Base-by-base conservation (phyloP, 768 basidiomycete genomes). In the Lactifluus subvellereus region DNA sequence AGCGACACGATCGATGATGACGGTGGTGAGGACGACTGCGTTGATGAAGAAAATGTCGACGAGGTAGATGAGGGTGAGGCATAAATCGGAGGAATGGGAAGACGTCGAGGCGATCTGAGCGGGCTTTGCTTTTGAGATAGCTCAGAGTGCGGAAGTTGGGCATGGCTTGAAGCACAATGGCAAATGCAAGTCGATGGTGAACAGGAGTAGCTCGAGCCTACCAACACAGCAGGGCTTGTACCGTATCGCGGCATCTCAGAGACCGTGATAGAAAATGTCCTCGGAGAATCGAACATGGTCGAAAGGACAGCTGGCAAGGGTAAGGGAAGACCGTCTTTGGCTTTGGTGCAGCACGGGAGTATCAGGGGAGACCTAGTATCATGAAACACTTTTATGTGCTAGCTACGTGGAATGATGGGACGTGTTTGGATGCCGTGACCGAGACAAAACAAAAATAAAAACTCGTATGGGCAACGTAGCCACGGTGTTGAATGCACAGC, bases 51-150 rank as follows among this genome's bases (percentile, higher is more conserved):
- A 5, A 38, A 8, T 16, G 35, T 9, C 9, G 51, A 48, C 5
- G 18, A 1, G 30, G 35, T 32, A 47, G 47, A 20, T 7, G 56
- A 18, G 3, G 33, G 13, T 5, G 37, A 40, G 11, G 9, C 4
- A 37, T 22, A 13, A 11, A 18, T 22, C 4, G 62, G 62, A 30
- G 62, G 62, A 0, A 30, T 35, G 13, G 62, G 62, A 48, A 63
- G 62, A n/a, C 52, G 62, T 30, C 57, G 57, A 40, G 38, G 38
- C 7, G 45, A 49, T 42, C 13, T 59, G 20, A 9, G 14, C 16
- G 18, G 37, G 20, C 51, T 30, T 57, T 35, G 51, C 22, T n/a
- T 32, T 58, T 48, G 61, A 2, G 54, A 50, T 22, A 13, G 32
- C 48, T 50, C 38, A 16, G 37, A 40, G 37, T 20, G 54, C 22